These are phyloP conservation scores for Zostera marina DNA, from an alignment of 116 monocot species.

Conservation along the genomic window DNA sequence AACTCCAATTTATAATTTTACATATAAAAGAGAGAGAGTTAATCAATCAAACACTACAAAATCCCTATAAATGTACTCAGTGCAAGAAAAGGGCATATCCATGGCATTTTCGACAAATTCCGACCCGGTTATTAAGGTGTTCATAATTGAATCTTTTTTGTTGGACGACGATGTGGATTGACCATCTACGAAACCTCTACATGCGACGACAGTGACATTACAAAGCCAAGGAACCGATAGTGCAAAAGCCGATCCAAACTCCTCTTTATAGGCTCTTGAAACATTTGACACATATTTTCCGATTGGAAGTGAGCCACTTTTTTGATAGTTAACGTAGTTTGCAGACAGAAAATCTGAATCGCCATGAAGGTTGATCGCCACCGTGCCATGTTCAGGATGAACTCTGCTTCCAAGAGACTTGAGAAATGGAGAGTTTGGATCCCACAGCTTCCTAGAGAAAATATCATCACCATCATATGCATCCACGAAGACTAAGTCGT, in stretches of 20 bases:
- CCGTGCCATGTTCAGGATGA: constrained; percentile 68
- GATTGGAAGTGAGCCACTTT: constrained; percentile 35
- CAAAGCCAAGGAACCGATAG: constrained; percentile 81
- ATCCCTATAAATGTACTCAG: constrained; percentile 50
- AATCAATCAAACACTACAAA: constrained; percentile 44
- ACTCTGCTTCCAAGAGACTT: constrained; percentile 31
- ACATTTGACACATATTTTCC: constrained; percentile 59
- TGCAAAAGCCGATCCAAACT: constrained; percentile 54
- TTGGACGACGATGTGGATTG: neutral
- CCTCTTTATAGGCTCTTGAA: constrained; percentile 56
- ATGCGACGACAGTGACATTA: constrained; percentile 68
- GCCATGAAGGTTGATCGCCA: constrained; percentile 76
- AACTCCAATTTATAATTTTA: no score
- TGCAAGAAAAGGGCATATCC: constrained; percentile 62
- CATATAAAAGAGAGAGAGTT: no score
- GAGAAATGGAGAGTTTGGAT: constrained; percentile 41
- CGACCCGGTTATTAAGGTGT: constrained; percentile 27
- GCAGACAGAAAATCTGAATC: constrained; percentile 34
- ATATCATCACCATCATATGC: constrained; percentile 94
- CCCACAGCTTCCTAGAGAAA: constrained; percentile 82
- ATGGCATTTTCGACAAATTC: constrained; percentile 42
- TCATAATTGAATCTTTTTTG: constrained; percentile 18
- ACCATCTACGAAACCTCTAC: constrained; percentile 9
- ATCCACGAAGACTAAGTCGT: constrained; percentile 76
- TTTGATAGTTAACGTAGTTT: neutral